Percentiles rank a stretch among this genome's conserved stretches.
These are phyloP conservation scores for Eremothecium sinecaudum DNA, from an alignment of 1,139 yeast species.

Conservation along the genomic window DNA sequence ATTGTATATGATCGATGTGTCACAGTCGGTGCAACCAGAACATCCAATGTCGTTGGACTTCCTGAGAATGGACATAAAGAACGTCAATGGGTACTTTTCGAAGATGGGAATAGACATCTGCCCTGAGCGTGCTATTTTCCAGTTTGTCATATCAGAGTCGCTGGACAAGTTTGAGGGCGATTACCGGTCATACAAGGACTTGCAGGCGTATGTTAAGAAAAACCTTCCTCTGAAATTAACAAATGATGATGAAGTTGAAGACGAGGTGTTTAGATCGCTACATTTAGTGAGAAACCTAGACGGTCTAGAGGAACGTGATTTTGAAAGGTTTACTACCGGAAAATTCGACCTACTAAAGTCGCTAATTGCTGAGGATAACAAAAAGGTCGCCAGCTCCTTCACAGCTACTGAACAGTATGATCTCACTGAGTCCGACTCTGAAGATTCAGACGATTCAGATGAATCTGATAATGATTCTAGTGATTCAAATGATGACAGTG, in stretches of 20 bases:
- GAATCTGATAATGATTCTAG: slow-evolving; percentile 17
- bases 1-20: slow-evolving; percentile 87
- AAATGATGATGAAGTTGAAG: slow-evolving; percentile 55
- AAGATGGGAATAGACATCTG: slow-evolving; percentile 65
- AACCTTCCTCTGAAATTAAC: slow-evolving; percentile 43
- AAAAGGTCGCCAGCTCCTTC: slow-evolving; percentile 19
- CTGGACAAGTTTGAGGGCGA: slow-evolving; percentile 33
- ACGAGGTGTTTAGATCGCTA: slow-evolving; percentile 78
- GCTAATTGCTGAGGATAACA: slow-evolving; percentile 38
- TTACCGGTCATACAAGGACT: slow-evolving; percentile 35
- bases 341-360: slow-evolving; percentile 69
- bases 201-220: slow-evolving; percentile 35
- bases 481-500: slow-evolving; percentile 22
- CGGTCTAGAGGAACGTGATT: slow-evolving; percentile 78
- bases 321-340: slow-evolving; percentile 70
- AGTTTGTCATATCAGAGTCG: slow-evolving; percentile 48
- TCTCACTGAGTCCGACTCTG: slow-evolving; percentile 13
- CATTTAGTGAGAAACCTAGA: slow-evolving; percentile 73
- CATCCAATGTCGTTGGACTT: slow-evolving; percentile 96
- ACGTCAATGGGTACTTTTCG: slow-evolving; percentile 78
- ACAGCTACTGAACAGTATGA: slow-evolving; percentile 25
- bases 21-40: slow-evolving; percentile 95
- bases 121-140: slow-evolving; percentile 73
- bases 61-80: slow-evolving; percentile 93
- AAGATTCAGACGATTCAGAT: slow-evolving; percentile 18